A percentile compares a stretch with the other conserved stretches of the same genome.
Conservation (phyloP, 1,284 basidiomycete species). For the Leccinum solheimii region DNA sequence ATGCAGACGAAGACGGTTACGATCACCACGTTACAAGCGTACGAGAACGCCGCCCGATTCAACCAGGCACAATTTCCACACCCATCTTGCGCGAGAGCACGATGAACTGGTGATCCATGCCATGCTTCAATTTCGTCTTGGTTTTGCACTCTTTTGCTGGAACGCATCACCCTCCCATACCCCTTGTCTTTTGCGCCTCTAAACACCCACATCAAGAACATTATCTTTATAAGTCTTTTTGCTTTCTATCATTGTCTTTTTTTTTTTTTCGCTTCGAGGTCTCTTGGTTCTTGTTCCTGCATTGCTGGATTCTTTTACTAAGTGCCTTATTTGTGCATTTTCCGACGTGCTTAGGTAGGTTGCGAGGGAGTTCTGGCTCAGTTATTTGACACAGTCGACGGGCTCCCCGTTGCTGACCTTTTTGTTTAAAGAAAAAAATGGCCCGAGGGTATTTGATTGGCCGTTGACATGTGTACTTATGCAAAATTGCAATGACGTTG, state of each 20-base stretch:
- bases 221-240: constrained; percentile 14
- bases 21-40: constrained; percentile 36
- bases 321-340: constrained; percentile 27
- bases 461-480: constrained; percentile 10
- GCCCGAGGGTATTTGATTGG: background rate
- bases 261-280: constrained; percentile 2
- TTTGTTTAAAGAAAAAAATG: background rate
- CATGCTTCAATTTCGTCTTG: background rate
- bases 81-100: constrained; percentile 70
- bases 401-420: background rate
- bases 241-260: background rate
- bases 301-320: constrained; percentile 18
- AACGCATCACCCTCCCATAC: constrained; percentile 20
- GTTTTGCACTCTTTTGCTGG: constrained; percentile 3
- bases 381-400: constrained; percentile 1
- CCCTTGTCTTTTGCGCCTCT: constrained; percentile 3
- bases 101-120: constrained; percentile 61
- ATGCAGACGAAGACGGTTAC: constrained; percentile 27
- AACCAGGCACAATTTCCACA: constrained; percentile 58
- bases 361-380: constrained; percentile 9
- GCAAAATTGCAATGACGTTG: background rate
- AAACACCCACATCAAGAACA: background rate
- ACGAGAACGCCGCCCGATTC: constrained; percentile 53
- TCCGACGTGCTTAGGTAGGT: constrained; percentile 24
- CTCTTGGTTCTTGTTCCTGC: constrained; percentile 8